phyloP scores from a whole-genome alignment of 139 green algal genomes.

The Asterochloris sp. region DNA sequence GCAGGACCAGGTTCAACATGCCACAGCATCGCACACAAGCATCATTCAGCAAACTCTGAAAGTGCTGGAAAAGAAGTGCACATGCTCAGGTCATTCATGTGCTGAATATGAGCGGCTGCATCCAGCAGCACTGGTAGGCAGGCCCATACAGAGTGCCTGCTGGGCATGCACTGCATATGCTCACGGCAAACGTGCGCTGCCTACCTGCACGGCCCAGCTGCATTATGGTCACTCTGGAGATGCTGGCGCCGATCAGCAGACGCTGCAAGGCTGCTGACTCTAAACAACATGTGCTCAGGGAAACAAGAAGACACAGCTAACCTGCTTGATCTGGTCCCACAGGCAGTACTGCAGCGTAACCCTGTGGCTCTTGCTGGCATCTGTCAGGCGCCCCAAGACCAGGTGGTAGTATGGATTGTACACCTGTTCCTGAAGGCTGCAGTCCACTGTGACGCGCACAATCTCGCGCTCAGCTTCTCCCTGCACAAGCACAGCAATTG shows the following conservation, averaged over 20 bases:
- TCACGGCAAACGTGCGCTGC: no score
- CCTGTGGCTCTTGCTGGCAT: constrained; percentile 49
- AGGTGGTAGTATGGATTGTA: constrained; percentile 84
- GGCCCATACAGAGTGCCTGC: no score
- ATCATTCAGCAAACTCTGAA: no score
- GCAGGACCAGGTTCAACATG: not conserved
- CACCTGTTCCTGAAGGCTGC: constrained; percentile 61
- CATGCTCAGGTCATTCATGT: no score
- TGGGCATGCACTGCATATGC: no score
- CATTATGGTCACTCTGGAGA: no score
- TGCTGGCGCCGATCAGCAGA: no score
- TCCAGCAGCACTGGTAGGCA: no score
- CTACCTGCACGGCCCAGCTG: no score
- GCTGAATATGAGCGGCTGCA: no score
- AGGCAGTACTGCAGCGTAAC: constrained; percentile 74
- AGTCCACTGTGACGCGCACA: constrained; percentile 74
- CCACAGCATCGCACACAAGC: not conserved
- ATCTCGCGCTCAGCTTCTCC: constrained; percentile 73
- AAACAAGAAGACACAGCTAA: constrained; percentile 4
- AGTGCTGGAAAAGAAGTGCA: no score
- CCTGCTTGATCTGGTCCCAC: constrained; percentile 76
- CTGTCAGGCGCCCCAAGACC: constrained; percentile 56
- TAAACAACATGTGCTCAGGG: not conserved
- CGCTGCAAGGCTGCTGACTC: no score
- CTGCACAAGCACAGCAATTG: constrained; percentile 25